Percentiles rank a stretch among this genome's conserved stretches.
Conservation (phyloP, 768 basidiomycete species). For the Suillus bovinus region DNA sequence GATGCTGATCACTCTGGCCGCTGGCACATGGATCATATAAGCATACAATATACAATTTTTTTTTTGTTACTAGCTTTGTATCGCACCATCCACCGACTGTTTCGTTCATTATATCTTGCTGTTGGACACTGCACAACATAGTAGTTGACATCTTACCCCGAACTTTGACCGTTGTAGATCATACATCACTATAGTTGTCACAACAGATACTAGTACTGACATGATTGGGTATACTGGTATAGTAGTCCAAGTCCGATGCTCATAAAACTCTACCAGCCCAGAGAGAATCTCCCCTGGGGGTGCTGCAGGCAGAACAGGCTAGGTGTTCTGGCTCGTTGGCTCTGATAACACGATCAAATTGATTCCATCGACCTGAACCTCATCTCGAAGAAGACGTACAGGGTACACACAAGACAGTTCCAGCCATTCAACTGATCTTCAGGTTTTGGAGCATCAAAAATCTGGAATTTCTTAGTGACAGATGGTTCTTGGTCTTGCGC, state of each 20-base stretch:
- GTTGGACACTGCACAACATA: neutral
- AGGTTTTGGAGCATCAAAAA: neutral
- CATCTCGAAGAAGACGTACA: constrained; percentile 44
- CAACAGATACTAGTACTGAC: neutral
- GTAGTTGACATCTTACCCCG: constrained; percentile 2
- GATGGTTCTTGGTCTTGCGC: constrained; percentile 23
- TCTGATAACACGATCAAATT: constrained; percentile 32
- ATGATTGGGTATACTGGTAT: neutral
- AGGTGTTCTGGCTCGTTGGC: constrained; percentile 53
- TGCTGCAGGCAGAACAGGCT: constrained; percentile 63
- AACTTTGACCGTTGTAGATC: constrained; percentile 1
- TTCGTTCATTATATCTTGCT: constrained; percentile 1
- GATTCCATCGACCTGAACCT: neutral
- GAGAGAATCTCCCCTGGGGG: constrained; percentile 44
- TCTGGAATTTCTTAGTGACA: constrained; percentile 21
- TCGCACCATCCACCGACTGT: neutral
- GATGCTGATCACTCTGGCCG: constrained; percentile 15
- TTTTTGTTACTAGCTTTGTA: neutral
- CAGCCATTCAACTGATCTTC: constrained; percentile 38
- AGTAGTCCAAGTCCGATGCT: neutral
- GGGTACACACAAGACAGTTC: constrained; percentile 61
- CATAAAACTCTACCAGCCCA: constrained; percentile 15
- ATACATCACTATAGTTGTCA: neutral
- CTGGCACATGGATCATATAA: constrained; percentile 20
- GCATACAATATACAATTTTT: neutral